Conservation (phyloP, 1,284 basidiomycete genomes). For the Salmacisia buchloeana region DNA sequence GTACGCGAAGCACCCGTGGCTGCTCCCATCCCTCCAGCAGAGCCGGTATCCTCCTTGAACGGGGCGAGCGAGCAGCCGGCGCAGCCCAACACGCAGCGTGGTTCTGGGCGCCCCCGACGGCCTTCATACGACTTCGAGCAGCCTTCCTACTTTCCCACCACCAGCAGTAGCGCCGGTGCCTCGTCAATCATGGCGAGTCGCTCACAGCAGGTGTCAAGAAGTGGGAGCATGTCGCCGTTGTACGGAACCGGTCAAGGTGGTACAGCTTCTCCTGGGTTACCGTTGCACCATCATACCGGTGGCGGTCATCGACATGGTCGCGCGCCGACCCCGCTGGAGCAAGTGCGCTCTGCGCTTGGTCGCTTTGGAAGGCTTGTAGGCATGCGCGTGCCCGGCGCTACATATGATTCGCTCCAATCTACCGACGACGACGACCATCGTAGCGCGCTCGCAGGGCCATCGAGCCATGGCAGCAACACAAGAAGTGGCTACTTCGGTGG, state of each 20-base stretch:
- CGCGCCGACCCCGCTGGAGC: conserved; percentile 19
- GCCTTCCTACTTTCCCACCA: conserved; percentile 34
- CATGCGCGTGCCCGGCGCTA: conserved; percentile 46
- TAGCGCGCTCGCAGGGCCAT: neutral
- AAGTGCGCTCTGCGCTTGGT: conserved; percentile 32
- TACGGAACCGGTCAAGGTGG: neutral
- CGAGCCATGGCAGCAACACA: conserved; percentile 8
- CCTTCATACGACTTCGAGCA: conserved; percentile 38
- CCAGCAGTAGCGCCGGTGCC: conserved; percentile 16
- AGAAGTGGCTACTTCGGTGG: conserved; percentile 57
- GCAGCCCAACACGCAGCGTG: conserved; percentile 1
- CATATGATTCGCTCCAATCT: conserved; percentile 27
- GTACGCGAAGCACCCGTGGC: too few species aligned
- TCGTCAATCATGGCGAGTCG: conserved; percentile 10
- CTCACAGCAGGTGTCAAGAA: neutral
- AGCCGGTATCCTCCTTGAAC: too few species aligned
- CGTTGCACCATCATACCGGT: neutral
- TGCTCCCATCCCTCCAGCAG: too few species aligned
- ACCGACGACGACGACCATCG: conserved; percentile 15
- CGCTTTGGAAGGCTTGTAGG: conserved; percentile 45
- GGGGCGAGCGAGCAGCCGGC: too few species aligned
- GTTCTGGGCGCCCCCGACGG: conserved; percentile 7
- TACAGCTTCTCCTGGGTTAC: neutral
- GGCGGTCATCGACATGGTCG: neutral
- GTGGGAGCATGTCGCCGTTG: neutral